A percentile compares a stretch with the other conserved stretches of the same genome.
phyloP scores from a whole-genome alignment of 805 yeast species.

The Sungouiozyma intestinalis region DNA sequence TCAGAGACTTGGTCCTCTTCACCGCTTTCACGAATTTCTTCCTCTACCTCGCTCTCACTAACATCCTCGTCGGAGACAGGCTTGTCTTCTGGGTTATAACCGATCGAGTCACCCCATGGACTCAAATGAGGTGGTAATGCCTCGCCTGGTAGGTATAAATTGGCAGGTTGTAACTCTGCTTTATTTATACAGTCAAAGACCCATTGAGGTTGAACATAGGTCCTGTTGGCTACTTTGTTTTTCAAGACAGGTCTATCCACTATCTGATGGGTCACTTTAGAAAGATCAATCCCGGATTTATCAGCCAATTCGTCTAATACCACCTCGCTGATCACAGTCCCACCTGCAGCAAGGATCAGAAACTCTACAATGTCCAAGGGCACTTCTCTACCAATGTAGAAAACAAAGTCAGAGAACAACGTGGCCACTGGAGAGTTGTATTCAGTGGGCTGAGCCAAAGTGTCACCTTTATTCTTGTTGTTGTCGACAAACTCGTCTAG shows the following conservation, averaged over 20 bases:
- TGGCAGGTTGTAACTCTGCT: slow-evolving; percentile 62
- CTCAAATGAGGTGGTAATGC: slow-evolving; percentile 91
- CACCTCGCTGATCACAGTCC: slow-evolving; percentile 74
- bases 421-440: slow-evolving; percentile 49
- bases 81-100: slow-evolving; percentile 63
- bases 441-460: slow-evolving; percentile 60
- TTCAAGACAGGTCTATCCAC: slow-evolving; percentile 81
- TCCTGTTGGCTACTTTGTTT: slow-evolving; percentile 78
- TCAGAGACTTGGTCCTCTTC: slow-evolving; percentile 38
- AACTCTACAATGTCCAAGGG: slow-evolving; percentile 87
- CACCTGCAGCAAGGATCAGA: slow-evolving; percentile 77
- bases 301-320: slow-evolving; percentile 62
- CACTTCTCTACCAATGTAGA: slow-evolving; percentile 91
- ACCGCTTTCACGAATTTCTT: slow-evolving; percentile 42
- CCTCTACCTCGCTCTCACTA: slow-evolving; percentile 40
- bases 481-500: slow-evolving; percentile 66
- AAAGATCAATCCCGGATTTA: slow-evolving; percentile 42
- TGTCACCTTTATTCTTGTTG: slow-evolving; percentile 54
- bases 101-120: slow-evolving; percentile 97
- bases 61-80: slow-evolving; percentile 38
- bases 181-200: slow-evolving; percentile 84
- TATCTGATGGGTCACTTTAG: slow-evolving; percentile 81
- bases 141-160: slow-evolving; percentile 87
- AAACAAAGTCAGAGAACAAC: slow-evolving; percentile 64
- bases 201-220: slow-evolving; percentile 98